Evolutionary conservation across 257 asterid genomes (phyloP).

Genomic region (Scutellaria galericulata): DNA sequence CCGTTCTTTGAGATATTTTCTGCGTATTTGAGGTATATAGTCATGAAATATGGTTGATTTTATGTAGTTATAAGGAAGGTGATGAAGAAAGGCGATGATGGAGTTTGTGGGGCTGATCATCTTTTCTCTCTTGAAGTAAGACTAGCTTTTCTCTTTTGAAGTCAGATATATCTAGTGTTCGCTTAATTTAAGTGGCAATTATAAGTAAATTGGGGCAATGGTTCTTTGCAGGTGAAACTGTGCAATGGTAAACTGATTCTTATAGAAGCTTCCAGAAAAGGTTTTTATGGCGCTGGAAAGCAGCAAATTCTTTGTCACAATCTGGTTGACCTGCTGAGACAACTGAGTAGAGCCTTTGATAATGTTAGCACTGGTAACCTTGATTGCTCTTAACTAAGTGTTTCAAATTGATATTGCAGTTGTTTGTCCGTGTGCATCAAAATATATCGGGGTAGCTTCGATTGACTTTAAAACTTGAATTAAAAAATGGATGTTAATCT

Average conservation of each 20-base stretch:
- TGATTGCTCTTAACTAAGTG: conserved; percentile 21
- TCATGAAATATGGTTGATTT: conserved; percentile 24
- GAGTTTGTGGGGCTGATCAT: conserved; percentile 57
- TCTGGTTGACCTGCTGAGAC: conserved; percentile 91
- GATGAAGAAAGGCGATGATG: conserved; percentile 50
- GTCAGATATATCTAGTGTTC: conserved; percentile 43
- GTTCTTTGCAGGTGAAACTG: conserved; percentile 74
- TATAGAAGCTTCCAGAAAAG: conserved; percentile 82
- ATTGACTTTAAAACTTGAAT: conserved; percentile 6
- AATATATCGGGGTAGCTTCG: conserved; percentile 10
- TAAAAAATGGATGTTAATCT: conserved; percentile 14
- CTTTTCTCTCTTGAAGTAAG: conserved; percentile 88
- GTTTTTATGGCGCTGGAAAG: conserved; percentile 78
- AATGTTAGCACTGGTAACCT: conserved; percentile 58
- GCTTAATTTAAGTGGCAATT: conserved; percentile 16
- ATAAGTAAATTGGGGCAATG: conserved; percentile 29
- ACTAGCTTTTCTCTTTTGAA: conserved; percentile 63
- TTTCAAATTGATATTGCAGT: conserved; percentile 10
- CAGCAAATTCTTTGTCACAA: conserved; percentile 83
- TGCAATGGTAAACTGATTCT: conserved; percentile 79
- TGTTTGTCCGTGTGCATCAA: conserved; percentile 16
- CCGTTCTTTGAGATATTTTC: not conserved
- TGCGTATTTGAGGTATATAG: conserved; percentile 10
- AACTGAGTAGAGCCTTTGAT: conserved; percentile 91
- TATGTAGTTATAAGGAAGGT: conserved; percentile 74